Base-by-base conservation (phyloP, 2,329 filamentous ascomycete species). In the Pseudogymnoascus sp. region DNA sequence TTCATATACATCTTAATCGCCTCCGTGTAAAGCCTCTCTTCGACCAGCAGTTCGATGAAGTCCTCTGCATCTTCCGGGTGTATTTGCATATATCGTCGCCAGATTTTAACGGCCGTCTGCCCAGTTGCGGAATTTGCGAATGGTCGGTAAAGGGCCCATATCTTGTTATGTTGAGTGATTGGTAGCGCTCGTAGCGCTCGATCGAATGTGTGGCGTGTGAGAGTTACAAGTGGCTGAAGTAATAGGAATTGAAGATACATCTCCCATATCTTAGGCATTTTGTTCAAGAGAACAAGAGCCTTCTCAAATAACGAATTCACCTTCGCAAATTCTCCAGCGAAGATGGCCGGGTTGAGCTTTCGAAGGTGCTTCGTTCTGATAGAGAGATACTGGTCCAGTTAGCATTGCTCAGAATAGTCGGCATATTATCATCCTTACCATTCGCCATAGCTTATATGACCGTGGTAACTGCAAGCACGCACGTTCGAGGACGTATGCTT, bases 201-300 rank as follows among this genome's bases (percentile, higher is more conserved):
- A 77, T 99, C 93, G 77, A 99, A 99, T 0, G 91, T 91, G 68
- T 87, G 87, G 65, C 95, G 86, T 25, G 92, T 96, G 64, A 87
- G 82, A 6, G 93, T 97, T 66, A 99, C 87, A 63, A 96, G 80
- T n/a, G 95, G 95, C 75, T 99, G 95, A 72, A 90, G 86, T 74
- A 93, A 86, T 65, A 99, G 81, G 73, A 99, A 98, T 60, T 84
- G 84, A 67, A 99, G 86, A 75, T 97, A 99, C 87, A 98, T 91
- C 75, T 97, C 93, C 96, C 95, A 99, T 74, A 99, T 95, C 69
- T 87, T 85, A 23, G 96, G 95, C 95, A 99, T 99, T 79, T 99
- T 99, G 79, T 99, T 97, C 67, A 99, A 84, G 43, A 99, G 82
- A 65, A 97, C 90, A 62, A 99, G 80, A 3, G 95, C 93, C 70